Base-by-base conservation (phyloP, 192 early-diverging fungal species). In the Backusella mclennaniae region DNA sequence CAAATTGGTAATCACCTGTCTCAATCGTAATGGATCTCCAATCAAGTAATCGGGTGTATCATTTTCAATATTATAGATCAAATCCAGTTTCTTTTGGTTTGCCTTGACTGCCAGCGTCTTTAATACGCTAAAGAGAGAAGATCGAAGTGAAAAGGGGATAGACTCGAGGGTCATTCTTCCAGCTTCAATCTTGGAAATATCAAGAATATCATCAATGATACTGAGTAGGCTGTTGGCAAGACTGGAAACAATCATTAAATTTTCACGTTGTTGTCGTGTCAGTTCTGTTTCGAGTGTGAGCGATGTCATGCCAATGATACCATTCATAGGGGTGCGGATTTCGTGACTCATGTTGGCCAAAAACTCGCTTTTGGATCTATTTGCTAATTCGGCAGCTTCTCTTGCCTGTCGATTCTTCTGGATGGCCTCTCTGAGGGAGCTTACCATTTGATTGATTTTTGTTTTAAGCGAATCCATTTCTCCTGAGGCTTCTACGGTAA, bases 371-470 rank as follows among this genome's bases (percentile, higher is more conserved):
- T 94, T 94, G 70, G 92, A 92, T 35, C 94, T 85, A 76, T 94
- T 96, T 6, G 94, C 94, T 49, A 92, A 74, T 84, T 94, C 93
- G 21, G 94, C 94, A 19, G 90, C 86, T 69, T 94, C 93, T 78
- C 93, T 89, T 15, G 94, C 93, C 59, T 88, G 87, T 15, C 90
- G 88, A 80, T 96, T 92, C 86, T 92, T 91, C 78, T 91, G 86
- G 63, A 96, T 91, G 77, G 89, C 91, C 46, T 91, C 91, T 19
- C 93, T 87, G 35, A 96, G 84, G 77, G 73, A 93, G 76, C 79
- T 90, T 84, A 94, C 92, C 92, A 96, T 94, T 72, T 94, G 89
- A 79, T 96, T 94, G 81, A 96, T 94, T 88, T 93, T 91, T 66
- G 89, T 90, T 79, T 93, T 92, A 73, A 95, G 86, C 44, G 89